Conservation (phyloP, 805 yeast genomes). For the Nakazawaea ambrosiae region DNA sequence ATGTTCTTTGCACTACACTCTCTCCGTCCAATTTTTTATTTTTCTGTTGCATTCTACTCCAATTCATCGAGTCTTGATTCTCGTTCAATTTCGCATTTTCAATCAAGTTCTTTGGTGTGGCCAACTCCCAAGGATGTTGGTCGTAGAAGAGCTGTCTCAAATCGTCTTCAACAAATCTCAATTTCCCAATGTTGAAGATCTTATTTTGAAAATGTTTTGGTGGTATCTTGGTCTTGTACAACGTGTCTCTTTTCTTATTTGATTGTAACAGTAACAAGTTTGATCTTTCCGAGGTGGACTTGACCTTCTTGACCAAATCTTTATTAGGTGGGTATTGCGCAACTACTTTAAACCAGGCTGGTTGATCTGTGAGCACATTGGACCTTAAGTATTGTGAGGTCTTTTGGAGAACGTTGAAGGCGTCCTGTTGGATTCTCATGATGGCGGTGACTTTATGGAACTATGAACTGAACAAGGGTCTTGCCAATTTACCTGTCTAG, state of each 20-base stretch:
- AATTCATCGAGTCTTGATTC: slow-evolving; percentile 40
- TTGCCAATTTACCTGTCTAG: too few species aligned
- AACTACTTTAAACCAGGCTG: slow-evolving; percentile 87
- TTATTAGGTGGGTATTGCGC: slow-evolving; percentile 75
- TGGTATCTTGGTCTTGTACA: slow-evolving; percentile 41
- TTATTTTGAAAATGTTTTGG: slow-evolving; percentile 29
- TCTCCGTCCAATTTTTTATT: slow-evolving; percentile 83
- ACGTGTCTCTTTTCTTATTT: slow-evolving; percentile 14
- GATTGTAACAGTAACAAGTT: slow-evolving; percentile 15
- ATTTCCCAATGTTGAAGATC: slow-evolving; percentile 44
- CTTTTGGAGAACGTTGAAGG: slow-evolving; percentile 70
- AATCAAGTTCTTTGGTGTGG: slow-evolving; percentile 77
- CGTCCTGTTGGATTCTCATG: slow-evolving; percentile 73
- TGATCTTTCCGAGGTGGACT: slow-evolving; percentile 18
- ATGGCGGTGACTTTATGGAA: too few species aligned
- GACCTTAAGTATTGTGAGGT: slow-evolving; percentile 70
- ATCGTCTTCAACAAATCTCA: slow-evolving; percentile 68
- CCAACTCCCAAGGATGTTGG: slow-evolving; percentile 98
- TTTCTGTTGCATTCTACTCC: slow-evolving; percentile 74
- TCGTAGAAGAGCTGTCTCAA: slow-evolving; percentile 75
- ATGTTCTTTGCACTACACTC: slow-evolving; percentile 69
- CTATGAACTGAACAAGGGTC: too few species aligned
- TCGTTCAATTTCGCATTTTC: slow-evolving; percentile 64
- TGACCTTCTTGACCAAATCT: slow-evolving; percentile 43
- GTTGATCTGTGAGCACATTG: slow-evolving; percentile 64